Conservation (phyloP, 208 protist genomes). For the Trypanosoma lewisi region DNA sequence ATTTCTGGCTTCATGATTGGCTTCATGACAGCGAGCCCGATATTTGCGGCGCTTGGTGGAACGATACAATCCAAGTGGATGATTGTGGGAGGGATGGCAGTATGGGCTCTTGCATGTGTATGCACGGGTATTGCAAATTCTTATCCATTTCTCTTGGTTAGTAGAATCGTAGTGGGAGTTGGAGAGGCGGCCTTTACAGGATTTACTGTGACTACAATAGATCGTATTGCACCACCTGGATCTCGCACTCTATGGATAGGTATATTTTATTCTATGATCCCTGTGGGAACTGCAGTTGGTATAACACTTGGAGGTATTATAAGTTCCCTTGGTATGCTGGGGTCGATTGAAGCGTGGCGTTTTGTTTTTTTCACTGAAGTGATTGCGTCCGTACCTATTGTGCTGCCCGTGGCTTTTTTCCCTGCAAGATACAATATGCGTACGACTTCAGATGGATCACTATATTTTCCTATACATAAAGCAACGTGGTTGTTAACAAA, state of each 20-base stretch:
- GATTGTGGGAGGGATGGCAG: conserved; percentile 52
- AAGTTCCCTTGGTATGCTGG: conserved; percentile 16
- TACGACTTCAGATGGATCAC: conserved; percentile 5
- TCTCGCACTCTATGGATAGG: conserved; percentile 77
- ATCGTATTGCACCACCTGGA: conserved; percentile 63
- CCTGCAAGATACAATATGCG: conserved; percentile 36
- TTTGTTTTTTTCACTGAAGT: conserved; percentile 56
- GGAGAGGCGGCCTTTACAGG: conserved; percentile 83
- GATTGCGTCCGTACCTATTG: conserved; percentile 37
- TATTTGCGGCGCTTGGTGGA: conserved; percentile 58
- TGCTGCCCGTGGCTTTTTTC: conserved; percentile 37
- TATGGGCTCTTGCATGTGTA: conserved; percentile 56
- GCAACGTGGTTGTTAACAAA: conserved; percentile 39
- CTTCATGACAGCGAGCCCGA: conserved; percentile 62
- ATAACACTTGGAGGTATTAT: conserved; percentile 70
- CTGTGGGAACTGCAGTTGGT: conserved; percentile 73
- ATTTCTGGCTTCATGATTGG: conserved; percentile 82
- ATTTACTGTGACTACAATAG: conserved; percentile 78
- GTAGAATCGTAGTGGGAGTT: conserved; percentile 64
- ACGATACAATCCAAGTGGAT: conserved; percentile 37
- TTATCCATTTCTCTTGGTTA: conserved; percentile 55
- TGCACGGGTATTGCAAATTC: conserved; percentile 36
- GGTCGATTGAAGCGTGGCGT: conserved; percentile 43
- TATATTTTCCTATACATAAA: conserved; percentile 27
- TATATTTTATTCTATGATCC: conserved; percentile 85